phyloP scores from a whole-genome alignment of 23 red algal genomes.

The Agarophyton chilense region DNA sequence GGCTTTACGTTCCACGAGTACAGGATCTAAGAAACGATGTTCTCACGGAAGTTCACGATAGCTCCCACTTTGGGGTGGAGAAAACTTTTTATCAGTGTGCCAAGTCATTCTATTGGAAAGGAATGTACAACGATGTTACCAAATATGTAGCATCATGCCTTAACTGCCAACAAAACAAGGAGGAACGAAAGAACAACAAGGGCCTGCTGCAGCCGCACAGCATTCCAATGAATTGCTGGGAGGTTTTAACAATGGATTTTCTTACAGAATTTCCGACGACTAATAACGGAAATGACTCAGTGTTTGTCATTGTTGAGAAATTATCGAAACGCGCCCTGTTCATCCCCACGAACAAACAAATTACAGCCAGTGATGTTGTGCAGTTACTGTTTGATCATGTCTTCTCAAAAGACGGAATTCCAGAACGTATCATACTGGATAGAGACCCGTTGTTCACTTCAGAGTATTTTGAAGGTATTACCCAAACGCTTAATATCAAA shows the following conservation, averaged over 20 bases:
- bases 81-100: not conserved
- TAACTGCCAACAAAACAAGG: slow-evolving; percentile 36
- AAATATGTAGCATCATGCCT: slow-evolving; percentile 4
- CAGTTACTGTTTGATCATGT: slow-evolving; percentile 10
- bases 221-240: slow-evolving; percentile 13
- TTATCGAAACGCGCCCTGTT: slow-evolving; percentile 33
- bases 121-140: slow-evolving; percentile 25
- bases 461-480: slow-evolving; percentile 8
- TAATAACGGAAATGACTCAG: not conserved
- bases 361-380: not conserved
- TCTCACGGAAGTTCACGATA: not conserved
- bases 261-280: slow-evolving; percentile 7
- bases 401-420: slow-evolving; percentile 30
- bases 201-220: slow-evolving; percentile 4
- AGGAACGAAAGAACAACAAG: not conserved
- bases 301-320: slow-evolving; percentile 41
- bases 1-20: slow-evolving; percentile 7
- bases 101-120: not conserved
- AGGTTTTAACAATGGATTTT: slow-evolving; percentile 38
- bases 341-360: not conserved
- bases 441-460: slow-evolving; percentile 18
- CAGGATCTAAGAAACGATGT: not conserved
- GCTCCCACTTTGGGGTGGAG: not conserved
- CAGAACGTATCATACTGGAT: not conserved
- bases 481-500: slow-evolving; percentile 7